These are phyloP conservation scores for Postia placenta DNA, from an alignment of 768 basidiomycete species.

Conservation along the genomic window DNA sequence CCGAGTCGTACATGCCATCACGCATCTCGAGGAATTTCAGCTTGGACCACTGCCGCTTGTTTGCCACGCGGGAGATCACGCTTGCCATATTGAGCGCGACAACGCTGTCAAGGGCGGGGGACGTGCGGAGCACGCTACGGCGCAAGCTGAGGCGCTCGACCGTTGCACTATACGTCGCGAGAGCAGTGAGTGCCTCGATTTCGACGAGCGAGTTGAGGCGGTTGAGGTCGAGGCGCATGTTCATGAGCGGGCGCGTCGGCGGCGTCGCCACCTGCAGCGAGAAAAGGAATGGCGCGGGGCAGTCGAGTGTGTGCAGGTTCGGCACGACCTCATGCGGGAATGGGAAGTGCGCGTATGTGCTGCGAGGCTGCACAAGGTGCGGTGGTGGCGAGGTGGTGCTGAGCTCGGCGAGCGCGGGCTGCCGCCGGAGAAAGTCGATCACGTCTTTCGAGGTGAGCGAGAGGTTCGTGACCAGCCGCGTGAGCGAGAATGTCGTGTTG, in stretches of 20 bases:
- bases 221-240: slow-evolving; percentile 4
- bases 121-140: not conserved
- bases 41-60: slow-evolving; percentile 1
- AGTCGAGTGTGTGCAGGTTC: slow-evolving; percentile 3
- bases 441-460: slow-evolving; percentile 6
- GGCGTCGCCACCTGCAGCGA: slow-evolving; percentile 3
- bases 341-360: not conserved
- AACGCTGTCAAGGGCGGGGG: not conserved
- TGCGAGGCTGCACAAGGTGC: not conserved
- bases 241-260: slow-evolving; percentile 1
- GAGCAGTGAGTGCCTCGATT: not conserved
- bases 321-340: slow-evolving; percentile 2
- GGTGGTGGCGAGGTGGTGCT: not conserved
- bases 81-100: not conserved
- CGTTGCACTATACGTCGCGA: slow-evolving; percentile 1
- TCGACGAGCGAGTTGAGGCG: not conserved
- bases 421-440: slow-evolving; percentile 3
- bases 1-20: slow-evolving; percentile 6
- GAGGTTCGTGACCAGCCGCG: slow-evolving; percentile 4
- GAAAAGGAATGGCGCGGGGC: slow-evolving; percentile 4
- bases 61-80: not conserved
- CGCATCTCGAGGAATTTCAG: slow-evolving; percentile 5
- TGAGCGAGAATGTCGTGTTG: slow-evolving; percentile 1
- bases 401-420: slow-evolving; percentile 3
- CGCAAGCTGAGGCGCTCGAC: slow-evolving; percentile 7